phyloP scores from a whole-genome alignment of 139 green algal species.

The Tetraselmis chui region DNA sequence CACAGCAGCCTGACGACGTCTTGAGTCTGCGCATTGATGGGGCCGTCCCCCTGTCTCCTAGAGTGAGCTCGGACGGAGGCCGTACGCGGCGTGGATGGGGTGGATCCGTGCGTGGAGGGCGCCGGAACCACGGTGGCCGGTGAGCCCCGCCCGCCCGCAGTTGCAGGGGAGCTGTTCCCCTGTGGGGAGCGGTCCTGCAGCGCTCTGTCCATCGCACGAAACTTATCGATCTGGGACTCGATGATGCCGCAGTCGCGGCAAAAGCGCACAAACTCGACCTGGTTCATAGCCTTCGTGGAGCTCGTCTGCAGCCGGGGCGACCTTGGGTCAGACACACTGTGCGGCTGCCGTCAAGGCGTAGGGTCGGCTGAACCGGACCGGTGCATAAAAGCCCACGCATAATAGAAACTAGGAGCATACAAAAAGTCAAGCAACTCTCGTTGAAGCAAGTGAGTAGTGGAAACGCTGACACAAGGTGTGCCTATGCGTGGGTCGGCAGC shows the following conservation, averaged over 20 bases:
- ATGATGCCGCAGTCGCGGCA: background rate
- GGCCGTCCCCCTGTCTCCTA: background rate
- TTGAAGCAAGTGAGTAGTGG: too few relatives aligned
- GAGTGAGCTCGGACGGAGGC: background rate
- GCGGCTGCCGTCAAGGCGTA: too few relatives aligned
- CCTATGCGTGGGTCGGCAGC: too few relatives aligned
- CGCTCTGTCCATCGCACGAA: background rate
- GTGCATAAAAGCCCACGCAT: too few relatives aligned
- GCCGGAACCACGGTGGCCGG: background rate
- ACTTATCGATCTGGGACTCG: background rate
- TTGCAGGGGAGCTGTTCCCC: too few relatives aligned
- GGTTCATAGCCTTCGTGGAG: background rate
- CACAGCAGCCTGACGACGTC: background rate
- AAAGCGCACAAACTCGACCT: background rate
- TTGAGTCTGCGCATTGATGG: background rate
- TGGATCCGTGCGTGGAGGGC: background rate
- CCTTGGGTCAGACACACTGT: too few relatives aligned
- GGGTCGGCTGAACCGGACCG: too few relatives aligned
- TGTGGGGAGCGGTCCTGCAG: background rate
- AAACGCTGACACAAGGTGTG: too few relatives aligned
- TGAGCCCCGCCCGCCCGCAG: too few relatives aligned
- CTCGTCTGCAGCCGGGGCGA: background rate
- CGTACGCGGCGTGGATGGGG: background rate
- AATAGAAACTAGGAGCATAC: too few relatives aligned
- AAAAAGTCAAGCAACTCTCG: too few relatives aligned